A percentile compares a stretch with the other conserved stretches of the same genome.
These are phyloP conservation scores for Penicillium paradoxum DNA, from an alignment of 495 filamentous ascomycete genomes.

Conservation along the genomic window DNA sequence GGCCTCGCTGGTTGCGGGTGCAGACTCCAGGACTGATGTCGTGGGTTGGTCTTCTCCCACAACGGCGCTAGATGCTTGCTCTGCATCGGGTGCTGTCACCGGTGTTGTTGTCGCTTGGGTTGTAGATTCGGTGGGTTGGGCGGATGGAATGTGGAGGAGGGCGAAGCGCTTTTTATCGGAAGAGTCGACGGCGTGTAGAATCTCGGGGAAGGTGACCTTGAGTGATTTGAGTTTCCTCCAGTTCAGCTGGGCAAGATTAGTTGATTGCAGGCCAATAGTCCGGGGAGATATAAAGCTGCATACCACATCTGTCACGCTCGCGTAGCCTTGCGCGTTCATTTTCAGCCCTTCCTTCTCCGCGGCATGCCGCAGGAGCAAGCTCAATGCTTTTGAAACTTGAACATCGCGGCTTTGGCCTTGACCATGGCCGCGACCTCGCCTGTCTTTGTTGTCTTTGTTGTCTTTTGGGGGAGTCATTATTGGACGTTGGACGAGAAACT, in stretches of 20 bases:
- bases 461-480: background rate
- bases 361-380: slow-evolving; percentile 74
- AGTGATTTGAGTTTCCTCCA: slow-evolving; percentile 66
- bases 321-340: slow-evolving; percentile 75
- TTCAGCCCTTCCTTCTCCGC: slow-evolving; percentile 72
- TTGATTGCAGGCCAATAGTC: background rate
- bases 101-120: slow-evolving; percentile 13
- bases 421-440: slow-evolving; percentile 13
- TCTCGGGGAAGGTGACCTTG: slow-evolving; percentile 66
- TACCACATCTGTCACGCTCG: slow-evolving; percentile 72
- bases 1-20: slow-evolving; percentile 20
- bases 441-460: slow-evolving; percentile 5
- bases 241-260: slow-evolving; percentile 48
- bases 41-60: slow-evolving; percentile 7
- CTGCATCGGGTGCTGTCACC: slow-evolving; percentile 11
- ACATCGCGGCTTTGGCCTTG: slow-evolving; percentile 48
- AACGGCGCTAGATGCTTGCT: slow-evolving; percentile 3
- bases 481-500: background rate
- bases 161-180: slow-evolving; percentile 92
- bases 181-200: slow-evolving; percentile 60
- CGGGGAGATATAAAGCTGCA: slow-evolving; percentile 22
- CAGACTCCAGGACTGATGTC: slow-evolving; percentile 9
- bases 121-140: slow-evolving; percentile 15
- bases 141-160: slow-evolving; percentile 45
- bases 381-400: slow-evolving; percentile 74